Percentiles rank a stretch among this genome's conserved stretches.
These are phyloP conservation scores for Astrephomene gubernaculifera DNA, from an alignment of 139 green algal genomes.

Conservation along the genomic window DNA sequence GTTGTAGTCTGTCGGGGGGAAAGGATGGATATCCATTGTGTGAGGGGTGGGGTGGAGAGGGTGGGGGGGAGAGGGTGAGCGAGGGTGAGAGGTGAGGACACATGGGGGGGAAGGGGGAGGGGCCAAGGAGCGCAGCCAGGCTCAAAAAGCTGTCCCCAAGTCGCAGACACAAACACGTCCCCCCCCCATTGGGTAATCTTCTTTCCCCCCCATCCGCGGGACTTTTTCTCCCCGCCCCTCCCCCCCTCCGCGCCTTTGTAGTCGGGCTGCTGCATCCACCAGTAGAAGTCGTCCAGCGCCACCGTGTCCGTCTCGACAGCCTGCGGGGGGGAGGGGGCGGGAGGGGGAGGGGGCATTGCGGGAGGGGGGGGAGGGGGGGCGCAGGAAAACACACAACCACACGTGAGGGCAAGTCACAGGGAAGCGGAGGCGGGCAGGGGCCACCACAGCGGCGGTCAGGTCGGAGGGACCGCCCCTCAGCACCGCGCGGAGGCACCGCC, in stretches of 20 bases:
- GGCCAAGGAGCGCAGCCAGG: no score
- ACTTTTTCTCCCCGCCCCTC: neutral
- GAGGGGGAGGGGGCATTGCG: neutral
- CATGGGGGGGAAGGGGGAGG: neutral
- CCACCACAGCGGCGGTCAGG: no score
- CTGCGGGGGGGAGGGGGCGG: neutral
- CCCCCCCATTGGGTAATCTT: no score
- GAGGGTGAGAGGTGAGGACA: neutral
- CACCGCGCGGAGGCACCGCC: no score
- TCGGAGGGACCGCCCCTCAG: no score
- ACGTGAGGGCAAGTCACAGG: no score
- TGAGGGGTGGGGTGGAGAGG: neutral
- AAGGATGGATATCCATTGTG: no score
- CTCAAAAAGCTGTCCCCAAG: no score
- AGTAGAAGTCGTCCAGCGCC: constrained; percentile 35
- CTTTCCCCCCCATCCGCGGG: no score
- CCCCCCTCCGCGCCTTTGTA: neutral
- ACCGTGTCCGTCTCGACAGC: constrained; percentile 2
- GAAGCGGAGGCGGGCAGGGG: no score
- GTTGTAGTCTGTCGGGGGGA: constrained; percentile 28
- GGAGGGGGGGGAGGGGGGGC: neutral
- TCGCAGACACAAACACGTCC: no score
- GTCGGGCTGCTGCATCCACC: constrained; percentile 12
- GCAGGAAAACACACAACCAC: no score
- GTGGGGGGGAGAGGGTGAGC: neutral